These are phyloP conservation scores for Durotheca rogersii DNA, from an alignment of 495 filamentous ascomycete species.

Conservation along the genomic window DNA sequence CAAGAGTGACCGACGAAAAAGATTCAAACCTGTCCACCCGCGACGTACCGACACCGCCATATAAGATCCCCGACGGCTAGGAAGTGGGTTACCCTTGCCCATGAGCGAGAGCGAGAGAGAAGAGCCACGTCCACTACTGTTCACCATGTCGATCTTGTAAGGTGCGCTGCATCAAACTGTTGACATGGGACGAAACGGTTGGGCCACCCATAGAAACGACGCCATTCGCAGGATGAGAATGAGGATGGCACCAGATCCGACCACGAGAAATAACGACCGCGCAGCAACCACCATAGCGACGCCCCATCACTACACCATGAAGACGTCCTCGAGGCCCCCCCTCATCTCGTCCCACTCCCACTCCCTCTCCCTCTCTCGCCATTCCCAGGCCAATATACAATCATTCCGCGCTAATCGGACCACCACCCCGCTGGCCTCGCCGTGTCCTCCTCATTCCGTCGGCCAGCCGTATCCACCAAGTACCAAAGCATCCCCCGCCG, in stretches of 20 bases:
- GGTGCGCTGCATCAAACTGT: neutral
- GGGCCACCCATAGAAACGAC: conserved; percentile 28
- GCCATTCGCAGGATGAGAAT: conserved; percentile 30
- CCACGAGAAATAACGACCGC: conserved; percentile 38
- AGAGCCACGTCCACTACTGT: neutral
- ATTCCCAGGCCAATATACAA: conserved; percentile 44
- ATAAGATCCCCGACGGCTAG: conserved; percentile 5
- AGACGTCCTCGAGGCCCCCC: conserved; percentile 47
- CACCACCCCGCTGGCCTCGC: conserved; percentile 48
- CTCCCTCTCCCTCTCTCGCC: conserved; percentile 36
- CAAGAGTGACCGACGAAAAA: conserved; percentile 1
- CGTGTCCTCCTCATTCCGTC: conserved; percentile 45
- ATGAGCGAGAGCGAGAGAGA: too few relatives aligned
- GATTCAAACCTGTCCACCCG: neutral
- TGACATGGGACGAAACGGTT: conserved; percentile 29
- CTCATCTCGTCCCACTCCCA: conserved; percentile 38
- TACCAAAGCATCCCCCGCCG: conserved; percentile 35
- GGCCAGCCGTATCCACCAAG: conserved; percentile 44
- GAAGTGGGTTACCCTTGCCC: too few relatives aligned
- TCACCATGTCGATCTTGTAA: conserved; percentile 32
- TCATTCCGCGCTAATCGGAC: conserved; percentile 40
- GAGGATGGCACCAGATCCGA: conserved; percentile 32
- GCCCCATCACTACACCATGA: conserved; percentile 47
- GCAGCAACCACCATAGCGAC: conserved; percentile 19
- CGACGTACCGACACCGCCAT: conserved; percentile 3